Conservation (phyloP, 2,329 filamentous ascomycete genomes). For the Aspergillus neotritici region DNA sequence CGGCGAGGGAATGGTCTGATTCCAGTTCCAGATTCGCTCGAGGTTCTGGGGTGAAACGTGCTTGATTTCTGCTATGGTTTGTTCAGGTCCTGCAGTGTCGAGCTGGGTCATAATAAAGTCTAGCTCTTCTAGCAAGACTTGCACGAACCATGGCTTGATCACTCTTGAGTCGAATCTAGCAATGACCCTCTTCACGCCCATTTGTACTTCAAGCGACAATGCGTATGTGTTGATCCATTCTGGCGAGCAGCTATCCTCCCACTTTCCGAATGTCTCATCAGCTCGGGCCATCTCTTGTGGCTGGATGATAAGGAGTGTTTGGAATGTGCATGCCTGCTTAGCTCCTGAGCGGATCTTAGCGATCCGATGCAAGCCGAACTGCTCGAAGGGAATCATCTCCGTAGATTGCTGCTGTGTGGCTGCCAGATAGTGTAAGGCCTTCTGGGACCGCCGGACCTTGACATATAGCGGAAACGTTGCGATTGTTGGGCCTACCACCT, state of each 20-base stretch:
- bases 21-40: constrained; percentile 7
- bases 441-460: constrained; percentile 22
- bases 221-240: constrained; percentile 9
- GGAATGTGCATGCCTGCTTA: constrained; percentile 35
- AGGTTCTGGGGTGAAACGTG: constrained; percentile 9
- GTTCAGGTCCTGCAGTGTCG: not conserved
- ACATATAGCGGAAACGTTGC: constrained; percentile 37
- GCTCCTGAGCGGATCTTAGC: constrained; percentile 44
- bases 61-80: constrained; percentile 5
- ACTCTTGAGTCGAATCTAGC: too few species aligned
- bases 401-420: constrained; percentile 49
- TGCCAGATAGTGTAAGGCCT: constrained; percentile 45
- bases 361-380: constrained; percentile 46
- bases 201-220: constrained; percentile 7
- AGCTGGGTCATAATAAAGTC: constrained; percentile 6
- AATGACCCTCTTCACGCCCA: too few species aligned
- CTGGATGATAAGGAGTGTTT: constrained; percentile 36
- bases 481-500: constrained; percentile 42
- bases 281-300: constrained; percentile 11
- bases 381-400: constrained; percentile 54
- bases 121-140: too few species aligned
- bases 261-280: too few species aligned
- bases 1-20: constrained; percentile 1
- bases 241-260: constrained; percentile 8
- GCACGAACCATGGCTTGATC: too few species aligned